Conservation (phyloP, 495 filamentous ascomycete genomes). For the Viridothelium virens region DNA sequence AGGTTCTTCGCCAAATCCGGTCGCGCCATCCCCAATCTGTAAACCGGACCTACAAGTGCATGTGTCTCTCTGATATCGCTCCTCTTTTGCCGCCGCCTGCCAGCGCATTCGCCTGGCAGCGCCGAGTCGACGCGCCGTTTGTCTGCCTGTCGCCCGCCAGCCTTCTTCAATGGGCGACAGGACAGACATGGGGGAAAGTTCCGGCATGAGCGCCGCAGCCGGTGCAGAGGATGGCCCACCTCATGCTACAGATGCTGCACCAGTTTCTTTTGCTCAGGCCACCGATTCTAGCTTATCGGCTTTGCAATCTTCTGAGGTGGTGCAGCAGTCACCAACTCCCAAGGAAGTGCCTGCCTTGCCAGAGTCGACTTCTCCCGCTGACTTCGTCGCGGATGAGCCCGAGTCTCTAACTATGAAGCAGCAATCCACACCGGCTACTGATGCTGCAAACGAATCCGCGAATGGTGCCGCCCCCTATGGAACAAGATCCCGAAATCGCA, state of each 20-base stretch:
- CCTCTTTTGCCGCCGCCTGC: not conserved
- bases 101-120: not conserved
- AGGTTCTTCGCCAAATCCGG: too few relatives aligned
- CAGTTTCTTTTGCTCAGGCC: not conserved
- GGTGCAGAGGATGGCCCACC: not conserved
- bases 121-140: not conserved
- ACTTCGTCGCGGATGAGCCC: not conserved
- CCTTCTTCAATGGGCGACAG: slow-evolving; percentile 3
- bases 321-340: not conserved
- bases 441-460: not conserved
- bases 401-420: slow-evolving; percentile 9
- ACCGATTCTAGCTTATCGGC: not conserved
- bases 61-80: slow-evolving; percentile 4
- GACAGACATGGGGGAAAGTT: not conserved
- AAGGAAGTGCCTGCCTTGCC: not conserved
- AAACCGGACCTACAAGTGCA: not conserved
- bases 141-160: slow-evolving; percentile 10
- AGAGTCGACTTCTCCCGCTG: not conserved
- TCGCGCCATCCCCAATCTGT: too few relatives aligned
- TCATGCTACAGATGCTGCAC: not conserved
- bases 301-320: not conserved
- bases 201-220: not conserved
- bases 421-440: not conserved
- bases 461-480: slow-evolving; percentile 62
- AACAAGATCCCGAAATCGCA: slow-evolving; percentile 88